Evolutionary conservation across 306 rosid genomes (phyloP).

Genomic region (Rosa persica): DNA sequence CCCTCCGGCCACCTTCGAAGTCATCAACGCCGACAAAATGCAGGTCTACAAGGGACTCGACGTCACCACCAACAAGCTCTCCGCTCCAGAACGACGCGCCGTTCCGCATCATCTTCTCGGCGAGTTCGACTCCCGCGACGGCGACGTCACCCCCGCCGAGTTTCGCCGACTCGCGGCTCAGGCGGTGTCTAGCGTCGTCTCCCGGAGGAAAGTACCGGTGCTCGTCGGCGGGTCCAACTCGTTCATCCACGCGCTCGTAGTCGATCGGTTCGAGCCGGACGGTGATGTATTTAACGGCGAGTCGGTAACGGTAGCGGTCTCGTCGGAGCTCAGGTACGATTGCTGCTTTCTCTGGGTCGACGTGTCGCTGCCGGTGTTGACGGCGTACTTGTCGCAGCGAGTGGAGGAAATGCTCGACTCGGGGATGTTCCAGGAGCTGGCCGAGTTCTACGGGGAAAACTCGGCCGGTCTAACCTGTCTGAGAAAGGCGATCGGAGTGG

Average conservation of each 20-base stretch:
- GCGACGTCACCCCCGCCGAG: constrained; percentile 53
- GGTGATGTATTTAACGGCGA: constrained; percentile 39
- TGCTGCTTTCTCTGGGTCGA: constrained; percentile 92
- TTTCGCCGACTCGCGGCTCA: constrained; percentile 52
- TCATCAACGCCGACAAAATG: constrained; percentile 87
- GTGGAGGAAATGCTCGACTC: constrained; percentile 84
- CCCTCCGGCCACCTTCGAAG: constrained; percentile 51
- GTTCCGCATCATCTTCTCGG: constrained; percentile 85
- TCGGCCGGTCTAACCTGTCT: constrained; percentile 39
- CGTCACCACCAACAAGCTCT: constrained; percentile 83
- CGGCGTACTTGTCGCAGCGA: constrained; percentile 51
- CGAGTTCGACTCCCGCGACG: constrained; percentile 42
- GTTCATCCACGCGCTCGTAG: constrained; percentile 66
- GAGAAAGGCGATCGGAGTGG: constrained; percentile 80
- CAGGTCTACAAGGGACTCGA: constrained; percentile 80
- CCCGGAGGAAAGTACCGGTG: constrained; percentile 52
- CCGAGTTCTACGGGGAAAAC: constrained; percentile 44
- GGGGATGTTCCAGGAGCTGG: constrained; percentile 82
- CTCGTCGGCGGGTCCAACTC: constrained; percentile 89
- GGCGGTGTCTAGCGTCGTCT: constrained; percentile 34
- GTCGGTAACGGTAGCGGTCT: background rate
- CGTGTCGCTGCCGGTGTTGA: constrained; percentile 48
- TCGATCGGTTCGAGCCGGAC: constrained; percentile 41
- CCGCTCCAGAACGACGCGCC: constrained; percentile 45
- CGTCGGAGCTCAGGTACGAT: constrained; percentile 58